These are phyloP conservation scores for Alternaria triticimaculans DNA, from an alignment of 2,329 filamentous ascomycete species.

Conservation along the genomic window DNA sequence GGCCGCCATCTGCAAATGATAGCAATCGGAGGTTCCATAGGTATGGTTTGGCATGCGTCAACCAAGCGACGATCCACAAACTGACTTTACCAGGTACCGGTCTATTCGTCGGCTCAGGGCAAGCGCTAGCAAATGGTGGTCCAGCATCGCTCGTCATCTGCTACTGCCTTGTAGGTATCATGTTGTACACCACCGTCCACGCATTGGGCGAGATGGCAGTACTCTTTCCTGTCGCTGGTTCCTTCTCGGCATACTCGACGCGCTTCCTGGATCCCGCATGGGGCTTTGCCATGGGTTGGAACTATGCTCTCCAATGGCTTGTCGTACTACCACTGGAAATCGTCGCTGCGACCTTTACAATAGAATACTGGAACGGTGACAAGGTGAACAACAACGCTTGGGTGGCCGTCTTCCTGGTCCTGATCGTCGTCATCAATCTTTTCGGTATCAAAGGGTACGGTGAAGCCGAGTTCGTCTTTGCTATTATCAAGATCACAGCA, in stretches of 20 bases:
- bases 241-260: slow-evolving; percentile 90
- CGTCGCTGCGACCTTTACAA: slow-evolving; percentile 83
- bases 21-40: slow-evolving; percentile 89
- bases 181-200: slow-evolving; percentile 92
- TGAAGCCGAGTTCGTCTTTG: slow-evolving; percentile 88
- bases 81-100: slow-evolving; percentile 57
- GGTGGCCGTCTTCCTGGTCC: slow-evolving; percentile 78
- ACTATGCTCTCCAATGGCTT: slow-evolving; percentile 89
- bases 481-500: slow-evolving; percentile 83
- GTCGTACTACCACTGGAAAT: slow-evolving; percentile 84
- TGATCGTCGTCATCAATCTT: slow-evolving; percentile 79
- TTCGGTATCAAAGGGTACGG: slow-evolving; percentile 78
- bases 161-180: slow-evolving; percentile 72
- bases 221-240: slow-evolving; percentile 87
- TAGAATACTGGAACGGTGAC: slow-evolving; percentile 74
- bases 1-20: slow-evolving; percentile 88
- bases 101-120: slow-evolving; percentile 79
- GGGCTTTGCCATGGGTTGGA: slow-evolving; percentile 97
- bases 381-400: slow-evolving; percentile 65
- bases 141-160: slow-evolving; percentile 46
- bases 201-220: slow-evolving; percentile 92
- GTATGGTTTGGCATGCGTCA: slow-evolving; percentile 30
- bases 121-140: slow-evolving; percentile 49
- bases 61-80: slow-evolving; percentile 4
- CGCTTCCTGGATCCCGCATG: slow-evolving; percentile 92